Conservation (phyloP, 257 asterid genomes). For the Gentiana macrophylla region DNA sequence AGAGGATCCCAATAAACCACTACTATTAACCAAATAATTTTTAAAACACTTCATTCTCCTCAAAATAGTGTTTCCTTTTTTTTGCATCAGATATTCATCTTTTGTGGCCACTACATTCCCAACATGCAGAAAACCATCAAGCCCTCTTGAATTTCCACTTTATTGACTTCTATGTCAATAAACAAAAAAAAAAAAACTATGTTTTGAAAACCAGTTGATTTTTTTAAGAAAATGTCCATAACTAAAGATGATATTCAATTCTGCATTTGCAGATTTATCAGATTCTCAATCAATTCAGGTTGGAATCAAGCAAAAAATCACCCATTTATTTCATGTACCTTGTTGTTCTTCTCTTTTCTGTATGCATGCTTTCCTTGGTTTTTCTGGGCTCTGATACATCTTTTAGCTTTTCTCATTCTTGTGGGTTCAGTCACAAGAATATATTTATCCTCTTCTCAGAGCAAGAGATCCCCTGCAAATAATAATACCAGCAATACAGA, state of each 20-base stretch:
- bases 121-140: too few relatives aligned
- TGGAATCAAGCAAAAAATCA: conserved; percentile 15
- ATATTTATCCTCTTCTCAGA: conserved; percentile 9
- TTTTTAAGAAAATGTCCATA: conserved; percentile 32
- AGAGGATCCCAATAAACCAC: too few relatives aligned
- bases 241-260: conserved; percentile 32
- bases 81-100: not conserved
- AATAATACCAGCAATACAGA: conserved; percentile 13
- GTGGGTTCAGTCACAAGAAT: conserved; percentile 17
- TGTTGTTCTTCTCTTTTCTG: conserved; percentile 25
- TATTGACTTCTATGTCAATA: too few relatives aligned
- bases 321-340: conserved; percentile 37
- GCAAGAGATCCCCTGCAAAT: conserved; percentile 3
- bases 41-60: too few relatives aligned
- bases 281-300: conserved; percentile 22
- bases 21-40: too few relatives aligned
- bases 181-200: too few relatives aligned
- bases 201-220: too few relatives aligned
- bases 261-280: conserved; percentile 24
- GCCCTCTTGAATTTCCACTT: too few relatives aligned
- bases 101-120: not conserved
- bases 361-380: conserved; percentile 34
- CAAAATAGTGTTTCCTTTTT: too few relatives aligned
- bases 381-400: conserved; percentile 49
- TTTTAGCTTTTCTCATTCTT: conserved; percentile 23